Base-by-base conservation (phyloP, 2,329 filamentous ascomycete species). In the Geoglossum cookeanum region DNA sequence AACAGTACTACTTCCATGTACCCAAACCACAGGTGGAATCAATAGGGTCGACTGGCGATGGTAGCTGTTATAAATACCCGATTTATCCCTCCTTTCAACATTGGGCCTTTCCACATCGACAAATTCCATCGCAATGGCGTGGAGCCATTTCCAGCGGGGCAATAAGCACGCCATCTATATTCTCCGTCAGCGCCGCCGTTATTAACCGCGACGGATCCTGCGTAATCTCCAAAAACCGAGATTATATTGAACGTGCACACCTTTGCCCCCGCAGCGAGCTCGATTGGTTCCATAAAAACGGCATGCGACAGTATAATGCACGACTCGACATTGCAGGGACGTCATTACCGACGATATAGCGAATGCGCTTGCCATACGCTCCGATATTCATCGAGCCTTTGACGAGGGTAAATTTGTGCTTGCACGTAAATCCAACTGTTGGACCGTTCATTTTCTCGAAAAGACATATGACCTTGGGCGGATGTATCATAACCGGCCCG, bases 301-400 rank as follows among this genome's bases (percentile, higher is more conserved):
- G 47, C 33, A 60, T 61, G 58, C 17, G 56, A 17, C 17, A n/a
- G 5, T 42, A 42, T 42, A 42, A 42, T 42, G 37, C 37, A 42
- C 37, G 37, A 42, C 37, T 42, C 37, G 17, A 55, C 33, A 29
- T 59, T 7, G 15, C 48, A 11, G 55, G 32, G 52, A 60, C 32
- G 37, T 37, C 27, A 47, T 59, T 37, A 57, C 32, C 30, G 57
- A 58, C 33, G 57, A 58, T 44, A 55, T 58, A 8, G 29, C 53
- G 9, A 61, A 60, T 54, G 59, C 55, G 13, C 44, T 60, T 45
- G 59, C 58, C 30, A 35, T 61, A 29, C 56, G 60, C 37, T 49
- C 57, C n/a, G 59, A 60, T 52, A 58, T 60, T 29, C 60, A 61
- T 32, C 48, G 29, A 27, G 52, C 58, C 22, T 61, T 60, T 51